Evolutionary conservation across 75 land plant species (phyloP), one percentile per base, ranked within the genome.

Genomic region (Picea glauca): DNA sequence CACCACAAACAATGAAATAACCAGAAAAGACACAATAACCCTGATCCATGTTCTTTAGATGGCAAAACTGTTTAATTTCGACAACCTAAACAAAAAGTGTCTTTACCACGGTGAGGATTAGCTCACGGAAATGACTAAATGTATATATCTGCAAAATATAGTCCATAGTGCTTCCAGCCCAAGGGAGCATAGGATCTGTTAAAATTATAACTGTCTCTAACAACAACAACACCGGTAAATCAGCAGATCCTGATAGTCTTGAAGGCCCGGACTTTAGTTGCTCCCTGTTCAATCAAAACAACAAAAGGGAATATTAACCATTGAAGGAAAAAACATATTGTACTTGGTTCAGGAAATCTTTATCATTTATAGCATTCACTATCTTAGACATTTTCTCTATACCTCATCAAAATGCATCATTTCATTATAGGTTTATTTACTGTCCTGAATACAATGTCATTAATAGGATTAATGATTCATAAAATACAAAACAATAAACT

Each of bases 131-230:
- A 60, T 89, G 31, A 14, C 76, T 18, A 79, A 87, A 92, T n/a
- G 82, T 64, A 80, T 89, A 88, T 62, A 61, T 89, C 61, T 82
- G 61, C 35, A 80, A 21, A 21, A 96, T 86, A 84, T 83, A 81
- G 77, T 81, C 85, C 84, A 94, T 83, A 77, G 87, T 77, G 15
- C 82, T 83, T 75, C 89, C 89, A 77, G 75, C 75, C 95, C 95
- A 92, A 76, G 93, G 93, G 78, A 88, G 80, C 17, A 81, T 77
- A 31, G 84, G 85, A 80, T 89, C 84, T 62, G 85, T 79, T 79
- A 94, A 87, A 26, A 74, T 58, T 68, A 78, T 76, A 32, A 92
- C 84, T 58, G 93, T 83, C 58, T 89, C 87, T 23, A 92, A 82
- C 77, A 96, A 85, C 62, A 94, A 13, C 31, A 74, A 76, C 61